Conservation (phyloP, 1,284 basidiomycete species). For the Malassezia furfur region DNA sequence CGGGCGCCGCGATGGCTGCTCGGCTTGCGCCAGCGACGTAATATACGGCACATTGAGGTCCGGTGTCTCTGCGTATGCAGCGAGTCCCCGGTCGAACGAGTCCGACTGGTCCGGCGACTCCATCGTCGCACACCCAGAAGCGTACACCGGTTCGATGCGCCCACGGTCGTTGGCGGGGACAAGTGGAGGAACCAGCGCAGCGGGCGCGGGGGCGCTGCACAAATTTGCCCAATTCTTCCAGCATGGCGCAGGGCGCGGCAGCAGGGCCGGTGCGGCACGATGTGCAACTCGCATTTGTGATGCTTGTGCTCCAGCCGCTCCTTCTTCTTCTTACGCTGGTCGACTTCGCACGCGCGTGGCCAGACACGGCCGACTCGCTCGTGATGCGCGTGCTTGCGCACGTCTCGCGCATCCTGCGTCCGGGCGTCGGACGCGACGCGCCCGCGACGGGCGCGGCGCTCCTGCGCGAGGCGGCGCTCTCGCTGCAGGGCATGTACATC, state of each 20-base stretch:
- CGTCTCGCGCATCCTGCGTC: slow-evolving; percentile 7
- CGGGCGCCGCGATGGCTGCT: not conserved
- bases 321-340: slow-evolving; percentile 6
- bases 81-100: not conserved
- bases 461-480: not conserved
- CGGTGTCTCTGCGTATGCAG: not conserved
- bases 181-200: not conserved
- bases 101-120: not conserved
- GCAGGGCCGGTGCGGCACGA: slow-evolving; percentile 7
- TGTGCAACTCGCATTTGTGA: not conserved
- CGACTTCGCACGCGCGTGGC: slow-evolving; percentile 7
- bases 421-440: not conserved
- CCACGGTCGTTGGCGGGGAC: too few relatives aligned
- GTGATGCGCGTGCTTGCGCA: not conserved
- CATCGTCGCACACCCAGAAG: not conserved
- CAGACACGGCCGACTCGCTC: not conserved
- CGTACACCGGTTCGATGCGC: not conserved
- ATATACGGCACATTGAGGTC: slow-evolving; percentile 1
- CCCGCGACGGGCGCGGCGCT: not conserved
- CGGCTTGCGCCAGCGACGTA: not conserved
- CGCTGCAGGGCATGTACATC: slow-evolving; percentile 4
- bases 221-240: not conserved
- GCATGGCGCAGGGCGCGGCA: not conserved
- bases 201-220: not conserved
- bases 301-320: slow-evolving; percentile 11